Percentiles rank a stretch among this genome's conserved stretches.
These are phyloP conservation scores for Udeniomyces megalosporus DNA, from an alignment of 768 basidiomycete genomes.

Conservation along the genomic window DNA sequence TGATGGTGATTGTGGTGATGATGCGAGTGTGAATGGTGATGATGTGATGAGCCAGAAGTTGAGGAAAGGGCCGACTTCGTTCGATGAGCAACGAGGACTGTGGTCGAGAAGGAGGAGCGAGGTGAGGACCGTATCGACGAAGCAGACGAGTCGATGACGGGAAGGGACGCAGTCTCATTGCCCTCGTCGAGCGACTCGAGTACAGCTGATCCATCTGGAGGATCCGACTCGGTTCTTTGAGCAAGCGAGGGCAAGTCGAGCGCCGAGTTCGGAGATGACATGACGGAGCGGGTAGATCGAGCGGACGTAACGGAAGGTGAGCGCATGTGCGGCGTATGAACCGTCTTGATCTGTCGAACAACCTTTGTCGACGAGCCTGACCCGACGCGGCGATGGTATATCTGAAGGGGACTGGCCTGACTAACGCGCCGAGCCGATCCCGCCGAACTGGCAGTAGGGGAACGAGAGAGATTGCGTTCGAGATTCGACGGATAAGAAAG, in stretches of 20 bases:
- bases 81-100: conserved; percentile 70
- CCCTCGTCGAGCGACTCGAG: background rate
- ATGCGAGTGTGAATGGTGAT: conserved; percentile 36
- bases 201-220: background rate
- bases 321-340: conserved; percentile 40
- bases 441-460: conserved; percentile 59
- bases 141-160: background rate
- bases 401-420: conserved; percentile 62
- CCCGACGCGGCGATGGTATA: conserved; percentile 59
- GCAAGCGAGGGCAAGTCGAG: conserved; percentile 29
- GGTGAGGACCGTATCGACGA: background rate
- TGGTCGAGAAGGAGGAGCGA: conserved; percentile 24
- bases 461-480: conserved; percentile 42
- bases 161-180: background rate
- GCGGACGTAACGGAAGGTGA: conserved; percentile 66
- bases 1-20: conserved; percentile 53
- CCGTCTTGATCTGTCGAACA: conserved; percentile 44
- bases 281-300: conserved; percentile 51
- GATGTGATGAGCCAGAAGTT: conserved; percentile 29
- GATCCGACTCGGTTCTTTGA: conserved; percentile 32
- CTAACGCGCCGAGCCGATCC: conserved; percentile 39
- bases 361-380: conserved; percentile 73
- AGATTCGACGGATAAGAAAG: conserved; percentile 25
- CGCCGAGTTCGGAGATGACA: conserved; percentile 33
- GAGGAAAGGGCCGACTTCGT: conserved; percentile 44